Evolutionary conservation across 495 filamentous ascomycete genomes (phyloP), one percentile per base, ranked within the genome.

Genomic region (Cryomyces minteri): DNA sequence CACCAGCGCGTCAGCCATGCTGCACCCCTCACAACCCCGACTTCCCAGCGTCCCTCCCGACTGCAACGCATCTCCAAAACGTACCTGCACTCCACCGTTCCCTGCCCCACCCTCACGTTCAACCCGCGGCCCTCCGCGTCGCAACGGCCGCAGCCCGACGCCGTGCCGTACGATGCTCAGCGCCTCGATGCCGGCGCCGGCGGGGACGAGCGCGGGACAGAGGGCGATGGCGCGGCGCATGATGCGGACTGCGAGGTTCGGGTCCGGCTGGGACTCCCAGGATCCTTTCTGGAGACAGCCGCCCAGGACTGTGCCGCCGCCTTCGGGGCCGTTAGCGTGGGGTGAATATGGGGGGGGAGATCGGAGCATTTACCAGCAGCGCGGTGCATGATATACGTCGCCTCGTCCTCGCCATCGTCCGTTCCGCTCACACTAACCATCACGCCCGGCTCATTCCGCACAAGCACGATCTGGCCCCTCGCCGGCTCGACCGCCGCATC

Each of bases 381-480:
- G n/a, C 90, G 74, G 47, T 77, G 75, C 88, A 98, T 98, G 42
- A 88, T 74, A 55, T 98, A 98, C 47, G 69, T 67, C n/a, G 76
- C 62, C 58, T 96, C 88, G 33, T 84, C 86, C 0, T 70, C 68
- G 0, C 76, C 83, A 52, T 93, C 83, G 41, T 94, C 86, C 0
- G 76, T 83, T 0, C 87, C 86, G 25, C 81, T 87, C 31, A 70
- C 65, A 1, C 64, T 67, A 14, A 64, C 52, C 80, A 94, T 90
- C 33, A 73, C 9, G 5, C 74, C 72, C 0, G 82, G 72, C 47
- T 80, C 76, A 57, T 96, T 96, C 18, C 88, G 65, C 7, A 98
- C 90, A 0, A 96, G 53, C 0, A 95, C 83, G 30, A 84, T 80
- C 62, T 98, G 90, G 7, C 88, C 90, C 1, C 90, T 74, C 1